phyloP scores from a whole-genome alignment of 2,329 filamentous ascomycete species.

The Colletotrichum sp. region DNA sequence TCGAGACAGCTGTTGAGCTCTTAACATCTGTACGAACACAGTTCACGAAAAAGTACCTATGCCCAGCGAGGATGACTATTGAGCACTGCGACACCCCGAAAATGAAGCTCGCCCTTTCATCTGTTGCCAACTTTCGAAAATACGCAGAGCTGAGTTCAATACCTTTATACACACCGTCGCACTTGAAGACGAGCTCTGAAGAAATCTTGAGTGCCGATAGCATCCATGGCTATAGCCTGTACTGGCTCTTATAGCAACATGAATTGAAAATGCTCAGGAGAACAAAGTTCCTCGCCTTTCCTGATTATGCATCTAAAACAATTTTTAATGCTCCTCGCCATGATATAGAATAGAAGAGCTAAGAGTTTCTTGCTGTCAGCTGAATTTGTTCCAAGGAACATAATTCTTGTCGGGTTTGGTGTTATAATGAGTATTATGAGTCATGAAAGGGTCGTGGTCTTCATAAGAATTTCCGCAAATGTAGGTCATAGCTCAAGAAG shows the following conservation, averaged over 20 bases:
- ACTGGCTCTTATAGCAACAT: not conserved
- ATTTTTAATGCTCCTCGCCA: not conserved
- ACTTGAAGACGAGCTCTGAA: not conserved
- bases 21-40: not conserved
- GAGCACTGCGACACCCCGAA: not conserved
- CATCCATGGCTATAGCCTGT: not conserved
- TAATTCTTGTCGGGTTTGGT: not conserved
- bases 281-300: not conserved
- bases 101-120: not conserved
- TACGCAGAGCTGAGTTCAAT: not conserved
- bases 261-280: not conserved
- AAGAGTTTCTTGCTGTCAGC: not conserved
- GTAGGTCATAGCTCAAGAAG: too few species aligned
- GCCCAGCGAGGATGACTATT: not conserved
- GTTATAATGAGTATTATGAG: rapidly evolving
- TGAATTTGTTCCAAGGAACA: not conserved
- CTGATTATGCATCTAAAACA: not conserved
- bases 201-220: not conserved
- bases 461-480: too few species aligned
- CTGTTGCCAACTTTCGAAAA: not conserved
- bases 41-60: not conserved
- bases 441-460: too few species aligned
- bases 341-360: not conserved
- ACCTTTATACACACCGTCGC: not conserved
- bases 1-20: not conserved